Evolutionary conservation across 2,329 filamentous ascomycete genomes (phyloP).

Genomic region (Rutstroemia sp.): DNA sequence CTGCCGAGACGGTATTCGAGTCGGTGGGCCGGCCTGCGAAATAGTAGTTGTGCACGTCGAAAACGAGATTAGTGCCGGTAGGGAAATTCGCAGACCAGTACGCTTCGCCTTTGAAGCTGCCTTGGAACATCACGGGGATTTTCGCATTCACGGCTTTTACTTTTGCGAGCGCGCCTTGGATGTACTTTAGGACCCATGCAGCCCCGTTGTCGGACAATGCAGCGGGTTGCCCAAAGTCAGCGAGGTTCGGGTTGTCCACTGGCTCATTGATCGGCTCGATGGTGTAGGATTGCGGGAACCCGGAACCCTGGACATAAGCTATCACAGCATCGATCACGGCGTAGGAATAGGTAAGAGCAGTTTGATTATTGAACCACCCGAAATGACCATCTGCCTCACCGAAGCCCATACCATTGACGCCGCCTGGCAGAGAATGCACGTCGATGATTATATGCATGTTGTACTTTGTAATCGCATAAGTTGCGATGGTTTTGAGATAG

Average conservation of each 20-base stretch:
- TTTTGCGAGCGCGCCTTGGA: conserved; percentile 25
- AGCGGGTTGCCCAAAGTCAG: conserved; percentile 19
- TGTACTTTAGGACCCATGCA: conserved; percentile 30
- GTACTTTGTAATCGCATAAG: conserved; percentile 32
- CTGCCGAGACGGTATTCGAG: conserved; percentile 12
- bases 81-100: conserved; percentile 27
- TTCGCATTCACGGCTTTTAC: conserved; percentile 23
- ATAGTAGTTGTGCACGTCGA: conserved; percentile 10
- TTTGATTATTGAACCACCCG: conserved; percentile 32
- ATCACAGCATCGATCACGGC: conserved; percentile 29
- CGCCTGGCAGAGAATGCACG: conserved; percentile 36
- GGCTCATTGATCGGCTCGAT: conserved; percentile 34
- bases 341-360: conserved; percentile 29
- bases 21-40: not conserved
- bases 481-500: conserved; percentile 27
- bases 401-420: conserved; percentile 28
- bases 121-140: conserved; percentile 31
- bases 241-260: conserved; percentile 16
- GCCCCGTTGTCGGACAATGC: conserved; percentile 26
- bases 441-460: conserved; percentile 37
- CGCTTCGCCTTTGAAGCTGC: conserved; percentile 22
- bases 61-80: conserved; percentile 1
- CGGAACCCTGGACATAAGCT: conserved; percentile 28
- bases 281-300: conserved; percentile 28
- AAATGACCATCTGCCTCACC: conserved; percentile 29